Conservation (phyloP, 2,329 filamentous ascomycete species). For the Xylaria sp. region DNA sequence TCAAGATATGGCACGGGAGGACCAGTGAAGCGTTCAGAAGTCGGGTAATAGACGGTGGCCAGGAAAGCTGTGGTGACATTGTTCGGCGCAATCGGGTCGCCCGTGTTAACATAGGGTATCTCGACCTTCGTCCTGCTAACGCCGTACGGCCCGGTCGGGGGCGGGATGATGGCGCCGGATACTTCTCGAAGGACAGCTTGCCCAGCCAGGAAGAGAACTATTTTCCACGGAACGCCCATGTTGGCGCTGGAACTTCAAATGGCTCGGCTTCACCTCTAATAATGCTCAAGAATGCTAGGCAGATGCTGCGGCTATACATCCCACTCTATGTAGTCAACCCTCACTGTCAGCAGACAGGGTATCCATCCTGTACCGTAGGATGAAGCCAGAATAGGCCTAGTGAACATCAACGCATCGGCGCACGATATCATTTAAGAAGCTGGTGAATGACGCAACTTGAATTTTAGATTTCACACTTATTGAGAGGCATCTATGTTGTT, state of each 20-base stretch:
- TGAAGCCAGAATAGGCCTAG: neutral
- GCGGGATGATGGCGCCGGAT: slow-evolving; percentile 14
- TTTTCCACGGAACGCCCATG: neutral
- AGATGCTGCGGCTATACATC: neutral
- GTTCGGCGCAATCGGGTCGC: slow-evolving; percentile 32
- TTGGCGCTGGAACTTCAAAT: neutral
- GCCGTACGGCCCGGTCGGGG: slow-evolving; percentile 17
- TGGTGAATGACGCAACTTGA: neutral
- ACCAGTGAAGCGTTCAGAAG: neutral
- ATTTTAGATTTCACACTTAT: too few species aligned
- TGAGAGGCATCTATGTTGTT: too few species aligned
- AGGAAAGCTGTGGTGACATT: slow-evolving; percentile 34
- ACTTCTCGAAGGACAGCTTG: slow-evolving; percentile 4
- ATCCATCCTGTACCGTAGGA: neutral
- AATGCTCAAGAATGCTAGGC: neutral
- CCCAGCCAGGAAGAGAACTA: neutral
- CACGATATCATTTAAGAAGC: neutral
- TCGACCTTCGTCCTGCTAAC: slow-evolving; percentile 29
- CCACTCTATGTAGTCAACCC: neutral
- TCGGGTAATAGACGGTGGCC: slow-evolving; percentile 38
- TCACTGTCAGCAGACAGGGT: neutral
- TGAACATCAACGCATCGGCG: neutral
- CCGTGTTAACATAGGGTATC: slow-evolving; percentile 25
- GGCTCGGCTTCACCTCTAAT: neutral
- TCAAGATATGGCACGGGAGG: slow-evolving; percentile 15